These are phyloP conservation scores for Lecanicillium sp. DNA, from an alignment of 2,329 filamentous ascomycete species.

Conservation along the genomic window DNA sequence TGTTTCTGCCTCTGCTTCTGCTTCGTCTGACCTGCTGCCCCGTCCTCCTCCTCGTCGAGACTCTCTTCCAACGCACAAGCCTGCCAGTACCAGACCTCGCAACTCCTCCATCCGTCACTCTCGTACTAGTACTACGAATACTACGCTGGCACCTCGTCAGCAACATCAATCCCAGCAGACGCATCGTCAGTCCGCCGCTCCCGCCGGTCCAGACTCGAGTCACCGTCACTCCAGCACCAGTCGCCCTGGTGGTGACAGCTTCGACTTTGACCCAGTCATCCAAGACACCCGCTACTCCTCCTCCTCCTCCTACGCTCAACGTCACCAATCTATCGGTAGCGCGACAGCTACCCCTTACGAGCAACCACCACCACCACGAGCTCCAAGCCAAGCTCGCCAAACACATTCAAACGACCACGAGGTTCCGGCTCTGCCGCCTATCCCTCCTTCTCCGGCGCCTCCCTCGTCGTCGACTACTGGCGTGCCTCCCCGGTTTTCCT, in stretches of 20 bases:
- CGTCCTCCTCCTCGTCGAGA: no score
- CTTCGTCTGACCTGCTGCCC: slow-evolving; percentile 25
- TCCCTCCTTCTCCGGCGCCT: slow-evolving; percentile 8
- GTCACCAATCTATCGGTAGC: no score
- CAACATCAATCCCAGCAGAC: no score
- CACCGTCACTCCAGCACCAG: no score
- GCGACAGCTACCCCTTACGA: slow-evolving; percentile 6
- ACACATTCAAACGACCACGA: no score
- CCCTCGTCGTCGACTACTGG: slow-evolving; percentile 1
- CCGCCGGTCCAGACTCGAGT: no score
- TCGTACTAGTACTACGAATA: slow-evolving; percentile 6
- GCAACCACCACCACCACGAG: slow-evolving; percentile 8
- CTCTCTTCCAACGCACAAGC: slow-evolving; percentile 9
- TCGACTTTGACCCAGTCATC: no score
- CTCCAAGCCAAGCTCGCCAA: neutral
- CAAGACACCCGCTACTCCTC: slow-evolving; percentile 9
- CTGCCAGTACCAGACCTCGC: neutral
- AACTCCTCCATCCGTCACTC: neutral
- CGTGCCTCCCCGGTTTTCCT: neutral
- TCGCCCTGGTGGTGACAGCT: no score
- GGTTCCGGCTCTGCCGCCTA: neutral
- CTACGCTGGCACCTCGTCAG: no score
- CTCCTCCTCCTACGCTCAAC: neutral
- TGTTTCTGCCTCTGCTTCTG: slow-evolving; percentile 23
- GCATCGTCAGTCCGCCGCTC: no score